phyloP scores from a whole-genome alignment of 495 filamentous ascomycete genomes.

The Aspergillus panamensis region DNA sequence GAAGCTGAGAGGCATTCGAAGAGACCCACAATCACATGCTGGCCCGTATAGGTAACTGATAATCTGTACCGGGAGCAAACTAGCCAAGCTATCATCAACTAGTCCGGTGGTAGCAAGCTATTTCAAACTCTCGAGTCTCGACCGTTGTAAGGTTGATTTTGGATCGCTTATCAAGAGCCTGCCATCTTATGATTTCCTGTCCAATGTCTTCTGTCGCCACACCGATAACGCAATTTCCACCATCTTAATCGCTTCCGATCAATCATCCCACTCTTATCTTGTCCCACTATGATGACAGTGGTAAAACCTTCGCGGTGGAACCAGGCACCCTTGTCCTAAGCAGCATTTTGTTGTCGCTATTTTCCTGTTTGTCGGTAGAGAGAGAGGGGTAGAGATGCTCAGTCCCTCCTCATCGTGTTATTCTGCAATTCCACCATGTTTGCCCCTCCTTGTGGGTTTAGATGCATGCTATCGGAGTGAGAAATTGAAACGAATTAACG shows the following conservation, averaged over 20 bases:
- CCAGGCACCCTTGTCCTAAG: neutral
- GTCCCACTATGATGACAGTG: slow-evolving; percentile 1
- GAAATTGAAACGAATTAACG: slow-evolving; percentile 5
- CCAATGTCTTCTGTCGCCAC: slow-evolving; percentile 14
- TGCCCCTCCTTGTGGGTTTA: slow-evolving; percentile 8
- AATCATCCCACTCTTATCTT: slow-evolving; percentile 12
- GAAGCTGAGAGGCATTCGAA: slow-evolving; percentile 13
- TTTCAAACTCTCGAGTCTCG: slow-evolving; percentile 9
- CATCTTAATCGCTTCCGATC: slow-evolving; percentile 1
- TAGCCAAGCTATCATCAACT: slow-evolving; percentile 10
- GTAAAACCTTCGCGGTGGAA: neutral
- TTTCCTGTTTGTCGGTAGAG: slow-evolving; percentile 1
- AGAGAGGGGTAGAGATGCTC: slow-evolving; percentile 3
- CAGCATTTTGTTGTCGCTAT: neutral
- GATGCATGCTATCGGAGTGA: slow-evolving; percentile 14
- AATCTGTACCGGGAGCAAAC: neutral
- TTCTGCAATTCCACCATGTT: slow-evolving; percentile 8
- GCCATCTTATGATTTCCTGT: slow-evolving; percentile 5
- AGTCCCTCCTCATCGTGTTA: slow-evolving; percentile 1
- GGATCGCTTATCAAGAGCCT: slow-evolving; percentile 1
- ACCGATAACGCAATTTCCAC: slow-evolving; percentile 13
- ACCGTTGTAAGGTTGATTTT: neutral
- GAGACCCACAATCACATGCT: slow-evolving; percentile 45
- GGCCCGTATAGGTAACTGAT: neutral
- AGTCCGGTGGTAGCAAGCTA: slow-evolving; percentile 1